Percentiles rank a stretch among this genome's conserved stretches.
Conservation (phyloP, 23 red algal genomes). For the Cyanidioschyzon merolae region DNA sequence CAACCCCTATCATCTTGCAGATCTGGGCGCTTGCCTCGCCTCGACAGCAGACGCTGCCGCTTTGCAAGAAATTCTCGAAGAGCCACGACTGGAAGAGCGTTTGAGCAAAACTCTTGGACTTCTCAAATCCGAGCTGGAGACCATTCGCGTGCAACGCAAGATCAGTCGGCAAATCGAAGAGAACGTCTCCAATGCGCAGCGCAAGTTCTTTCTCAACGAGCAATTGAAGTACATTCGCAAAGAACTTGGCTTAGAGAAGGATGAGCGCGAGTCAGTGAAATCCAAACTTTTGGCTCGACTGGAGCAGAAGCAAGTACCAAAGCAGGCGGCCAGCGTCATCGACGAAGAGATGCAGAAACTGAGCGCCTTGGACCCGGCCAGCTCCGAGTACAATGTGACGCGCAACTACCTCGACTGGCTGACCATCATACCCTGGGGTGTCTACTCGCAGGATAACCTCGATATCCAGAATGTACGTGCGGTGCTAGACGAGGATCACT, state of each 20-base stretch:
- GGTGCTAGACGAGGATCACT: conserved; percentile 88
- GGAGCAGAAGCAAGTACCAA: conserved; percentile 63
- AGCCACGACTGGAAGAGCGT: conserved; percentile 61
- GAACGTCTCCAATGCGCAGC: conserved; percentile 70
- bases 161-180: conserved; percentile 93
- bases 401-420: conserved; percentile 95
- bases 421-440: conserved; percentile 82
- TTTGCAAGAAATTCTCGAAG: conserved; percentile 85
- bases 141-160: conserved; percentile 65
- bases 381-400: conserved; percentile 84
- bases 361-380: conserved; percentile 68
- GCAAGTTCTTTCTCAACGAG: conserved; percentile 87
- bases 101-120: conserved; percentile 65
- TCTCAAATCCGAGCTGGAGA: conserved; percentile 83
- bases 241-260: conserved; percentile 87
- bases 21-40: conserved; percentile 78
- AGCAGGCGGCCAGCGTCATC: conserved; percentile 36
- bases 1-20: conserved; percentile 82
- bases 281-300: conserved; percentile 53
- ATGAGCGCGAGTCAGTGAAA: conserved; percentile 70
- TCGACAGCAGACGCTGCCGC: conserved; percentile 72
- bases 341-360: conserved; percentile 88
- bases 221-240: conserved; percentile 94
- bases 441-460: conserved; percentile 59
- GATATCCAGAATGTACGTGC: conserved; percentile 51